These are phyloP conservation scores for Sodiomyces alkalinus DNA, from an alignment of 2,329 filamentous ascomycete genomes.

Conservation along the genomic window DNA sequence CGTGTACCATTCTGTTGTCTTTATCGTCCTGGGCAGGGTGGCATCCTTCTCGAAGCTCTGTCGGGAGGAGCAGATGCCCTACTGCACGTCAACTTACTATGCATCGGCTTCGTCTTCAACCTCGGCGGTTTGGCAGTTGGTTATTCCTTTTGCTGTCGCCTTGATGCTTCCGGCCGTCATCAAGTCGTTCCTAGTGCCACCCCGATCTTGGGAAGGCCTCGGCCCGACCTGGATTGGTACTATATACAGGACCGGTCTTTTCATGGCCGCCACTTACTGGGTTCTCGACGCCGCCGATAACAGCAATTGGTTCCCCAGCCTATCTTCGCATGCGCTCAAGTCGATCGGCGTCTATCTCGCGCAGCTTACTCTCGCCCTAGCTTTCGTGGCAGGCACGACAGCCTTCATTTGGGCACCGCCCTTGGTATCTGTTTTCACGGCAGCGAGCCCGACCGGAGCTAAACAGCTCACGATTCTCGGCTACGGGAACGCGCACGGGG, in stretches of 20 bases:
- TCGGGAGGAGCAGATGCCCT: constrained; percentile 96
- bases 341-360: constrained; percentile 61
- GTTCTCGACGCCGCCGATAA: constrained; percentile 79
- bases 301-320: constrained; percentile 55
- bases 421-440: constrained; percentile 56
- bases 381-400: constrained; percentile 68
- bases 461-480: constrained; percentile 66
- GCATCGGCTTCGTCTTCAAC: constrained; percentile 83
- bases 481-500: constrained; percentile 85
- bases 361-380: constrained; percentile 64
- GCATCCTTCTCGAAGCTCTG: constrained; percentile 85
- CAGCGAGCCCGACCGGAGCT: constrained; percentile 25
- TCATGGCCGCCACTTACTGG: constrained; percentile 74
- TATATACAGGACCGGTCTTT: constrained; percentile 59
- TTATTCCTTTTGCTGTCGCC: constrained; percentile 62
- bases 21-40: constrained; percentile 62
- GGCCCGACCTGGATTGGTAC: constrained; percentile 74
- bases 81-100: constrained; percentile 91
- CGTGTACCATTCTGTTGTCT: constrained; percentile 71
- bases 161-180: constrained; percentile 59
- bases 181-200: constrained; percentile 67
- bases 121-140: constrained; percentile 78
- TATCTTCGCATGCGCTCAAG: constrained; percentile 52
- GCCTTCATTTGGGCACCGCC: constrained; percentile 80
- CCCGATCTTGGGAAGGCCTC: constrained; percentile 74